A percentile compares a stretch with the other conserved stretches of the same genome.
These are phyloP conservation scores for Cladophialophora bantiana DNA, from an alignment of 2,329 filamentous ascomycete species.

Conservation along the genomic window DNA sequence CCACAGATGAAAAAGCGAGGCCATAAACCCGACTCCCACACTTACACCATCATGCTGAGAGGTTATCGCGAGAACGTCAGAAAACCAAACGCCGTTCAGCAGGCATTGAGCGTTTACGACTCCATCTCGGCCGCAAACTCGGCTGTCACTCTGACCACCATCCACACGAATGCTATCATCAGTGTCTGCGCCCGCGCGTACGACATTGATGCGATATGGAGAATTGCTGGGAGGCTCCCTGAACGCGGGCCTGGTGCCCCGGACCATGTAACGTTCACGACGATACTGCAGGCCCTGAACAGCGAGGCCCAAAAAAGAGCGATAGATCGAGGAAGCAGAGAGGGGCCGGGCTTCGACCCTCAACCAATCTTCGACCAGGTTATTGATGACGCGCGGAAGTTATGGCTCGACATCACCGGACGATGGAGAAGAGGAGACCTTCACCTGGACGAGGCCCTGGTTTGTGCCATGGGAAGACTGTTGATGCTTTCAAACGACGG, in stretches of 20 bases:
- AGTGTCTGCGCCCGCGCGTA: constrained; percentile 76
- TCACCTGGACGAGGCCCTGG: constrained; percentile 76
- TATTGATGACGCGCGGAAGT: constrained; percentile 70
- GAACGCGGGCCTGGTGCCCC: constrained; percentile 68
- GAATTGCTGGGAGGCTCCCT: constrained; percentile 74
- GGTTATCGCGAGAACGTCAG: constrained; percentile 72
- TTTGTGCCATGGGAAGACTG: constrained; percentile 80
- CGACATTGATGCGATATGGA: constrained; percentile 82
- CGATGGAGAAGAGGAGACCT: constrained; percentile 77
- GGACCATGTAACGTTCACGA: constrained; percentile 78
- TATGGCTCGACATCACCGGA: constrained; percentile 82
- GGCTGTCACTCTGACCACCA: constrained; percentile 73
- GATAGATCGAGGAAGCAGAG: constrained; percentile 33
- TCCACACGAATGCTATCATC: constrained; percentile 88
- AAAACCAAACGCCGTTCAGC: constrained; percentile 64
- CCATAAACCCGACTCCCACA: constrained; percentile 79
- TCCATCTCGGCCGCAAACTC: constrained; percentile 71
- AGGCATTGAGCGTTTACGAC: constrained; percentile 78
- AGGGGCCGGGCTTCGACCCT: constrained; percentile 41
- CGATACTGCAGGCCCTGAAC: constrained; percentile 78
- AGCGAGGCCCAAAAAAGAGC: constrained; percentile 49
- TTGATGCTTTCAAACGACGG: constrained; percentile 69
- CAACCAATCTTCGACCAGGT: constrained; percentile 46
- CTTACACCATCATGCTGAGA: constrained; percentile 82
- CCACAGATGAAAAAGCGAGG: constrained; percentile 90